Evolutionary conservation across 257 asterid species (phyloP), one percentile per base, ranked within the genome.

Genomic region (Gentiana macrophylla): DNA sequence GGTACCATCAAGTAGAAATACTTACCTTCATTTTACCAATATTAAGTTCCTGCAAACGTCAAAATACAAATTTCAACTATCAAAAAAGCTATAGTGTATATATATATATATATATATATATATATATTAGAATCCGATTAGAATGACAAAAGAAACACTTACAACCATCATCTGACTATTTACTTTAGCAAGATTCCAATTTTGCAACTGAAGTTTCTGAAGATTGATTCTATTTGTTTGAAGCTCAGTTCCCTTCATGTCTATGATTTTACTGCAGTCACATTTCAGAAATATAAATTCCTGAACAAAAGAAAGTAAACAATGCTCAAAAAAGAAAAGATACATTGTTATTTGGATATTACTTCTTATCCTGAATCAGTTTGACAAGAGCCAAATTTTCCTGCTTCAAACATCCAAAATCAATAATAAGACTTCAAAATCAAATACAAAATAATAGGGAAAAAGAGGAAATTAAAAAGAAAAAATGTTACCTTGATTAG

Each of bases 171-270:
- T 82, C n/a, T 61, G 86, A 63, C 84, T 78, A 60, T 90, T 90
- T 37, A 88, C 72, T 67, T 82, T 90, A 77, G 96, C 97, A 62
- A 90, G 83, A 63, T 60, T 77, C 94, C 94, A 84, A 51, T 90
- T 90, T 50, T 90, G 97, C 71, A 78, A 60, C 73, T 84, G 94
- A 86, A 86, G 69, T 67, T 78, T 90, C 77, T 90, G 90, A 59
- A 86, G 75, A 68, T 73, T 75, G 37, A 56, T 46, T 61, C 86
- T 77, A 75, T 86, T 51, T 37, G 71, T 80, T 73, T 80, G 83
- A 56, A 90, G 75, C 81, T 86, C 97, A 55, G 50, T 41, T 54
- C 94, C 96, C 70, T 79, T 82, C 67, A 86, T 34, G 58, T 86
- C 94, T 70, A 90, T 80, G 41, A 86, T 62, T 72, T 86, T 90